Evolutionary conservation across 176 grass and related monocot species (phyloP).

Genomic region (Tillandsia leiboldiana): DNA sequence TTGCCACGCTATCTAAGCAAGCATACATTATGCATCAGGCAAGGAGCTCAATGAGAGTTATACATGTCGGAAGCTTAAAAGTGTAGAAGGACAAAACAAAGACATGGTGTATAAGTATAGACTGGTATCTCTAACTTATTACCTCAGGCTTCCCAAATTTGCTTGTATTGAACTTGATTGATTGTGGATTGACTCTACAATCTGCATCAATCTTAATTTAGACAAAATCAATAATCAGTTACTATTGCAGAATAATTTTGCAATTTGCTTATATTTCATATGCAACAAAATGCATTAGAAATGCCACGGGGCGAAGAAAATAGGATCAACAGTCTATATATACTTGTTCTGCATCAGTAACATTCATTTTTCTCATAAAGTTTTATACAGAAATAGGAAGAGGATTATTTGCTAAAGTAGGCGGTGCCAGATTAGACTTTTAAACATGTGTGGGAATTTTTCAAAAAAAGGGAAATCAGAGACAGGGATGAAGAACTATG

Average conservation of each 20-base stretch:
- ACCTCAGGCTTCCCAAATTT: constrained; percentile 96
- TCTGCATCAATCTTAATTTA: constrained; percentile 80
- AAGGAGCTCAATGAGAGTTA: not conserved
- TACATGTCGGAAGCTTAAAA: not conserved
- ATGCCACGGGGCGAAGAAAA: not conserved
- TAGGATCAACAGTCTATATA: too few relatives aligned
- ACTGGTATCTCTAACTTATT: constrained; percentile 11
- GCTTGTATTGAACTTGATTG: constrained; percentile 81
- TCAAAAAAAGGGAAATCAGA: too few relatives aligned
- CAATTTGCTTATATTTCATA: constrained; percentile 3
- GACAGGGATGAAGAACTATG: too few relatives aligned
- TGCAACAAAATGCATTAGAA: constrained; percentile 5
- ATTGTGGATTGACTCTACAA: constrained; percentile 57
- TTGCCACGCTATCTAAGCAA: constrained; percentile 55
- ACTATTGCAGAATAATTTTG: constrained; percentile 14
- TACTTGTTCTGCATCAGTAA: too few relatives aligned
- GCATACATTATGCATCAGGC: constrained; percentile 6
- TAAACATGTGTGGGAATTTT: too few relatives aligned
- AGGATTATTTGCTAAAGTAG: too few relatives aligned
- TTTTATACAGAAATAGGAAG: too few relatives aligned
- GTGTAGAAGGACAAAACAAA: not conserved
- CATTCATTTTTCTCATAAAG: too few relatives aligned
- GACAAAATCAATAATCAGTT: constrained; percentile 32
- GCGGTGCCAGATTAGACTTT: too few relatives aligned
- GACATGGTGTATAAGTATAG: not conserved